Base-by-base conservation (phyloP, 1,139 yeast genomes). In the Magnusiomyces ingens region DNA sequence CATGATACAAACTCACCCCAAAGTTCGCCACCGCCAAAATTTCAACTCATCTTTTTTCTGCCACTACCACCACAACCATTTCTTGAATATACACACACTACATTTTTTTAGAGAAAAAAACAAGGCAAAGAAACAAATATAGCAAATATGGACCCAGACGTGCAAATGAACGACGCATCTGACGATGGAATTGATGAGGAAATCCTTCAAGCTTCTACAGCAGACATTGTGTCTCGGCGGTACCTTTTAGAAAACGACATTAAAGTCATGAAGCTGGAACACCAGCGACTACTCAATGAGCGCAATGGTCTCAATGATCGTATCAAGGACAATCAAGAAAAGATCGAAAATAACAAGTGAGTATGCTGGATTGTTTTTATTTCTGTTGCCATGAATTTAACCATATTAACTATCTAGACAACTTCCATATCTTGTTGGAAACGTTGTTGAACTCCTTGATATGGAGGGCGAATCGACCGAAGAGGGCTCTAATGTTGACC, bases 371-470 rank as follows among this genome's bases (percentile, higher is more conserved):
- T 6, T 15, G n/a, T 11, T 29, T 22, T 11, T 18, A 37, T 26
- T 26, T 26, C 8, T 26, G 4, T 26, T 26, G n/a, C 41, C 15
- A 17, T 32, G 35, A 29, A 15, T 26, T 48, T 22, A 48, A 41
- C 26, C 17, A 10, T 35, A 15, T 36, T 49, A 43, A 36, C 38
- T 36, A 40, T 21, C 2, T 50, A 54, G 57, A 40, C 98, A 90
- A 70, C 77, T 94, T 66, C 99, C 99, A 12, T 94, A 93, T 66
- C 75, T 94, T 58, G 99, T 94, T 49, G 98, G 98, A n/a, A 94
- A 93, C 66, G 95, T 94, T 53, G 98, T 94, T 26, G 99, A 94
- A 71, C 75, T 94, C 58, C 78, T 94, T 67, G 95, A 93, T 66
- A 79, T 93, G 71, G 94, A 89, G 59, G 93, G 86, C 60, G 96